Evolutionary conservation across 495 filamentous ascomycete genomes (phyloP).

Genomic region (Cenococcum geophilum): DNA sequence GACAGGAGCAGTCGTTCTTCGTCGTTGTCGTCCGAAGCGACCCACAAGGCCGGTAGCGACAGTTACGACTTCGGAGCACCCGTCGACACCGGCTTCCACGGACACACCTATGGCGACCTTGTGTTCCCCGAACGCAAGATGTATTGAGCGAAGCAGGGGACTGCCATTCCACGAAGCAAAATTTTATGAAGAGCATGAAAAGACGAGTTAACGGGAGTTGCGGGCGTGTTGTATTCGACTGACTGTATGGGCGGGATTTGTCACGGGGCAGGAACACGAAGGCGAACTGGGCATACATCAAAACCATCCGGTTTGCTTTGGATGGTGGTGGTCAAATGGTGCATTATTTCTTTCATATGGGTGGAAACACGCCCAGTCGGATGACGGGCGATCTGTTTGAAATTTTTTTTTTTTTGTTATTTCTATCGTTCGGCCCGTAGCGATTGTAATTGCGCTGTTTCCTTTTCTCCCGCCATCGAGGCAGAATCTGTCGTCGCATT

Average conservation of each 20-base stretch:
- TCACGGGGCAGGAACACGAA: constrained; percentile 1
- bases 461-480: not conserved
- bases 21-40: constrained; percentile 21
- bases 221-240: not conserved
- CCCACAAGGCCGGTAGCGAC: constrained; percentile 10
- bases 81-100: constrained; percentile 15
- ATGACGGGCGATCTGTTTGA: not conserved
- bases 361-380: not conserved
- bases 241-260: constrained; percentile 10
- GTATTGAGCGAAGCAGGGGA: constrained; percentile 14
- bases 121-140: constrained; percentile 32
- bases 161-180: constrained; percentile 11
- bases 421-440: not conserved
- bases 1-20: constrained; percentile 26
- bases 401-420: not conserved
- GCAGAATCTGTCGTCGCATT: not conserved
- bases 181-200: constrained; percentile 10
- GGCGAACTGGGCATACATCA: constrained; percentile 11
- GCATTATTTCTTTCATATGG: not conserved
- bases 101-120: constrained; percentile 25
- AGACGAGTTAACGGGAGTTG: constrained; percentile 1
- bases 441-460: not conserved
- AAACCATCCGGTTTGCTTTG: not conserved
- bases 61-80: constrained; percentile 29
- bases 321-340: not conserved